Evolutionary conservation across 345 rosid species (phyloP).

Genomic region (Clarkia xantiana): DNA sequence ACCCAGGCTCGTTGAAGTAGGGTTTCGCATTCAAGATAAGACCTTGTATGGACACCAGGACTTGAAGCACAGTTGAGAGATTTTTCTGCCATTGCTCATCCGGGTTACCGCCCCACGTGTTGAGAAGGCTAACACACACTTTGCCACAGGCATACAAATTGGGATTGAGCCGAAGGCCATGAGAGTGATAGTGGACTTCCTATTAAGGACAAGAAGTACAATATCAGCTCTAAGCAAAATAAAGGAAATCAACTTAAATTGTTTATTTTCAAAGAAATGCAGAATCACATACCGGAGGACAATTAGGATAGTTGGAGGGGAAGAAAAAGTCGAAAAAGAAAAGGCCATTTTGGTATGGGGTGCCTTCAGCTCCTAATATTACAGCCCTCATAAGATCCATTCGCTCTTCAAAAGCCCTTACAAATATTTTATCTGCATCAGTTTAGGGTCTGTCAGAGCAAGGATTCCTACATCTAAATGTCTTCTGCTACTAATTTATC

Average conservation of each 20-base stretch:
- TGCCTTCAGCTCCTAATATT: constrained; percentile 80
- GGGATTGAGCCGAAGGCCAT: constrained; percentile 79
- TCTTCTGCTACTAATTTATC: neutral
- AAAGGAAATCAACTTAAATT: constrained; percentile 7
- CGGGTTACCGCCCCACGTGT: constrained; percentile 58
- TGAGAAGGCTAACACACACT: constrained; percentile 87
- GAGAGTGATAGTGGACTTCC: constrained; percentile 62
- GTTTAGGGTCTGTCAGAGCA: constrained; percentile 1
- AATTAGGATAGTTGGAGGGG: constrained; percentile 55
- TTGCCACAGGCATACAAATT: constrained; percentile 60
- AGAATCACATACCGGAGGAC: constrained; percentile 59
- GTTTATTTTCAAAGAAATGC: too few relatives aligned
- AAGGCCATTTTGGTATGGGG: constrained; percentile 94
- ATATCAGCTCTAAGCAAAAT: too few relatives aligned
- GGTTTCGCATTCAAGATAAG: constrained; percentile 74
- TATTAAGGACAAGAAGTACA: too few relatives aligned
- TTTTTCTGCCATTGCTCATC: constrained; percentile 80
- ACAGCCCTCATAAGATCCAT: constrained; percentile 94
- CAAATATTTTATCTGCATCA: constrained; percentile 61
- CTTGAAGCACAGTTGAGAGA: constrained; percentile 67
- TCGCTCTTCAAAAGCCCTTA: constrained; percentile 77
- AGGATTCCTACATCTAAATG: neutral
- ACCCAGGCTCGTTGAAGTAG: constrained; percentile 79
- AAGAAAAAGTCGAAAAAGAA: constrained; percentile 82
- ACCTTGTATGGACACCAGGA: constrained; percentile 86